These are phyloP conservation scores for Populus tremula DNA, from an alignment of 345 rosid genomes.

Conservation along the genomic window DNA sequence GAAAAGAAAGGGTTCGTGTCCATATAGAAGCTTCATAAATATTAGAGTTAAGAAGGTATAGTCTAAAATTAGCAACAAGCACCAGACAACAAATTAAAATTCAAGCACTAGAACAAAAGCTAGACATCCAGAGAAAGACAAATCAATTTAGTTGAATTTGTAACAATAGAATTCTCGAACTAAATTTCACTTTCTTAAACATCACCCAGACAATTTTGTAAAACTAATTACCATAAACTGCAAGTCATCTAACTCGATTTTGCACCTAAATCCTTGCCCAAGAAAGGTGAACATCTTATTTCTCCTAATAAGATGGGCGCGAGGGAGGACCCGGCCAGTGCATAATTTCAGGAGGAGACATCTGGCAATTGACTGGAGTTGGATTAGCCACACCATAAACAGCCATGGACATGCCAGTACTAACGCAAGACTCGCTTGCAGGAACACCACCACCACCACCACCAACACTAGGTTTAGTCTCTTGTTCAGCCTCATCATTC, in stretches of 20 bases:
- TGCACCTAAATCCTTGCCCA: background rate
- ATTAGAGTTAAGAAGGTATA: background rate
- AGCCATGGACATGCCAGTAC: conserved; percentile 19
- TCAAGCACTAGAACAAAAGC: background rate
- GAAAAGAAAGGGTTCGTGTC: background rate
- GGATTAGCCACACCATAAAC: conserved; percentile 23
- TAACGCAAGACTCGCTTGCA: conserved; percentile 12
- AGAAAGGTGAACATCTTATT: background rate
- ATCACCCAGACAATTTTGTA: background rate
- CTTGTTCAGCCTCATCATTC: conserved; percentile 18
- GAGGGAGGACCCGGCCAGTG: conserved; percentile 27
- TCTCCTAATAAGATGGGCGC: conserved; percentile 7
- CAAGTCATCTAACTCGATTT: background rate
- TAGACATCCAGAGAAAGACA: background rate
- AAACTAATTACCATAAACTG: background rate
- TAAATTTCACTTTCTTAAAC: background rate
- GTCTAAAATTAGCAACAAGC: background rate
- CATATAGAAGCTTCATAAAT: background rate
- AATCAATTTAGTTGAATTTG: background rate
- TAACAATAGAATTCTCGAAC: background rate
- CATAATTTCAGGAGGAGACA: conserved; percentile 29
- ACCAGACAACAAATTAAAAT: background rate
- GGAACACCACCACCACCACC: background rate
- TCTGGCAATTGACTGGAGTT: conserved; percentile 24
- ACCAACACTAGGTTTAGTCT: conserved; percentile 8